Evolutionary conservation across 257 asterid species (phyloP), one percentile per base, ranked within the genome.

Genomic region (Lithospermum erythrorhizon): DNA sequence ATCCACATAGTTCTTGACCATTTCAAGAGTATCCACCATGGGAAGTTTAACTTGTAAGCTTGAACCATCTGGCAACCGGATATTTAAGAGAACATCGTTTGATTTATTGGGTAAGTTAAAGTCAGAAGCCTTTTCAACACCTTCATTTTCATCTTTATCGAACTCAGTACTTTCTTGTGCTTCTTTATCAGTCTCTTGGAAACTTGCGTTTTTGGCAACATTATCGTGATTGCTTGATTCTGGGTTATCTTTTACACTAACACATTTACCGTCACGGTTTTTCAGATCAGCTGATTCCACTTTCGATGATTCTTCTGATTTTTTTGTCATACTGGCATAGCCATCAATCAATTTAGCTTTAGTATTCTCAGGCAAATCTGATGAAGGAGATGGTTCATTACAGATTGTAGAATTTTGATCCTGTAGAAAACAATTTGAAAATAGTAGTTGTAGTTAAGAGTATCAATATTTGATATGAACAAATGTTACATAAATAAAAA

Each of bases 11-110:
- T 79, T 81, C 69, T 82, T 81, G 66, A 91, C 94, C 84, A 75
- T 80, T 79, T 77, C 73, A 76, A 91, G 72, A 56, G 87, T 82
- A 79, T 82, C 90, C 75, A 37, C 69, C 70, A 77, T 48, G 2
- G 76, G 61, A 70, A 79, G 78, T 76, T 82, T 89, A 61, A 63
- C 82, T 77, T 78, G 87, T 79, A 88, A 73, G 78, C 83, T 81
- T 64, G 86, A 72, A 67, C 94, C 87, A 65, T 82, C 90, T 61
- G 93, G 89, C 68, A 88, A 69, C 68, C 77, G 79, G 67, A 88
- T 80, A 76, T 86, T 88, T 62, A 91, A 73, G 82, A 69, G 80
- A 71, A 88, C 94, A 41, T 85, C 86, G 52, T 70, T 79, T 29
- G 93, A 81, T 71, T 69, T 70, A 59, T 41, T 57, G 53, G 82